Base-by-base conservation (phyloP, 2,329 filamentous ascomycete genomes). In the Clarireedia paspali region DNA sequence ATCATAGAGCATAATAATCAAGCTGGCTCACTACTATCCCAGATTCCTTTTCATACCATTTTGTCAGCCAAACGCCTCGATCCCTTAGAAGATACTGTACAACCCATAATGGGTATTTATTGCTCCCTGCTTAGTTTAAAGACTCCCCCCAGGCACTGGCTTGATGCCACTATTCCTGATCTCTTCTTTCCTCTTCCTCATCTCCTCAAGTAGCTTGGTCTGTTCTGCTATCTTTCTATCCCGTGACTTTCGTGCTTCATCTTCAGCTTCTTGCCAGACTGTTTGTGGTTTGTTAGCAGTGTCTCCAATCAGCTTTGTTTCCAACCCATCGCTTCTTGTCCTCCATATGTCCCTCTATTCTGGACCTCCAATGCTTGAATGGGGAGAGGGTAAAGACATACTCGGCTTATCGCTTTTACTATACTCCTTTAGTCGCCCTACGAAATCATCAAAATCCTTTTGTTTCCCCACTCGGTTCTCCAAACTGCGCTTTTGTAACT, bases 391-490 rank as follows among this genome's bases (percentile, higher is more conserved):
- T 7, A 30, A 7, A 45, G 23, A 75, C 86, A 59, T 78, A 95
- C 91, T 95, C 45, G 89, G 89, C 74, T 92, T 96, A 68, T 95
- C 87, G 14, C 87, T 94, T 75, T 91, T 95, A 26, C 89, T 88
- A 70, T 91, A 89, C 65, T 92, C 83, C 77, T 95, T 96, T 69
- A 99, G 73, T 65, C 85, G 84, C 49, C 69, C 80, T 27, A 96
- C 88, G 67, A 96, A 97, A 55, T 91, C 81, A 68, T 96, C 88
- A 65, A 96, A 96, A 57, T 96, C 91, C 71, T 91, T 80, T 68
- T 94, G 83, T 58, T 82, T 81, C 70, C 87, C 83, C 57, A 86
- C 78, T 17, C 90, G 82, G 57, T 85, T 82, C 71, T 91, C 91
- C n/a, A 95, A 75, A 60, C 88, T 91, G 67, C 88, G 83, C 71